Base-by-base conservation (phyloP, 2,329 filamentous ascomycete genomes). In the Talaromyces amestolkiae region DNA sequence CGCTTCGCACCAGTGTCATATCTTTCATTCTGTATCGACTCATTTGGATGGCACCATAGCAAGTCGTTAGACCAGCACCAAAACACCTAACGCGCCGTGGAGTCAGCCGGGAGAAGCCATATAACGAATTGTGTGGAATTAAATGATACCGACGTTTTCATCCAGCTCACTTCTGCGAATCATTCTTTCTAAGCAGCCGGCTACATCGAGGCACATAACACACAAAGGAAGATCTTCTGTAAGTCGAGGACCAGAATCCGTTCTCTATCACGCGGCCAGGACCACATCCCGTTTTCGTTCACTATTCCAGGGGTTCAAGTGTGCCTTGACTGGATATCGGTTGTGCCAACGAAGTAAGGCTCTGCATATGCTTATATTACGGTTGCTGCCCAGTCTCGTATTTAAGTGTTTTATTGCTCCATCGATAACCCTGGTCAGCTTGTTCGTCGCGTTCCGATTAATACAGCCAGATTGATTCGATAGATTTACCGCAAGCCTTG, bases 41-140 rank as follows among this genome's bases (percentile, higher is more conserved):
- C 22, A 41, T 62, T 54, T 17, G n/a, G 33, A 60, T 22, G 43
- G 45, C 65, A 65, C 61, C 69, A 69, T 68, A 64, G 65, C 64
- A 65, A 39, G n/a, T 17, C 47, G 54, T 53, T 35, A 54, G 11
- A 15, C 60, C 27, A 43, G 39, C 43, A 54, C 43, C 47, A 33
- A 31, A 24, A 39, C 49, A 41, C 51, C 22, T 10, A 43, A 35
- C 37, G 35, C 27, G 27, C 13, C 19, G 27, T 19, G 33, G 47
- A 33, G 37, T 53, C 39, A 41, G 27, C 33, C n/a, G 39, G 54
- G 37, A 54, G 17, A 15, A 54, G 17, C 35, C 47, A 43, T 53
- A 19, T 31, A 37, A 7, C 41, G 35, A 51, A 49, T 15, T 27
- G 31, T 61, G 37, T 10, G 59, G 51, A 31, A 61, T 10, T 37